phyloP scores from a whole-genome alignment of 1,284 basidiomycete species.

The Trichosporon ovoides region DNA sequence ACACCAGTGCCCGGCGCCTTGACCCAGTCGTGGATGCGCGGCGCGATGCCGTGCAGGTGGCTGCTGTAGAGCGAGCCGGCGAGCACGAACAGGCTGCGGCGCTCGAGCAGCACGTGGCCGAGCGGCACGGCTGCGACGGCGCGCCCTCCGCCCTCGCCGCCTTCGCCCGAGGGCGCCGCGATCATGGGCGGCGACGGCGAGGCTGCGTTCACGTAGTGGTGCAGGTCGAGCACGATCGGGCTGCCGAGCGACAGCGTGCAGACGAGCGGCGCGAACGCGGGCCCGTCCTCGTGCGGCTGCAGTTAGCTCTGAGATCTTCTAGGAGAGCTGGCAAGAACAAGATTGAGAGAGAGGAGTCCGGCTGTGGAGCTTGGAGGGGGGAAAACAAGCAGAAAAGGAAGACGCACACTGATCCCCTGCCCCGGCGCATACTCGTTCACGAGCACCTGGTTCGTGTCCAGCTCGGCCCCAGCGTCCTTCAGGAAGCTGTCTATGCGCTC shows the following conservation, averaged over 20 bases:
- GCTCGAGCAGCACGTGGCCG: slow-evolving; percentile 70
- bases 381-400: neutral
- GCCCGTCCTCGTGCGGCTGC: slow-evolving; percentile 89
- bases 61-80: slow-evolving; percentile 61
- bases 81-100: slow-evolving; percentile 75
- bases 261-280: slow-evolving; percentile 79
- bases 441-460: slow-evolving; percentile 70
- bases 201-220: slow-evolving; percentile 56
- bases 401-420: slow-evolving; percentile 81
- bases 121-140: slow-evolving; percentile 61
- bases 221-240: slow-evolving; percentile 78
- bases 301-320: slow-evolving; percentile 11
- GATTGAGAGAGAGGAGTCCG: neutral
- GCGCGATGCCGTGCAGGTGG: slow-evolving; percentile 70
- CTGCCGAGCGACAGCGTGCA: slow-evolving; percentile 83
- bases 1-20: slow-evolving; percentile 12
- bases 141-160: slow-evolving; percentile 47
- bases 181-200: slow-evolving; percentile 44
- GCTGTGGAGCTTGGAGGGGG: neutral
- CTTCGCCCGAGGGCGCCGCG: slow-evolving; percentile 11
- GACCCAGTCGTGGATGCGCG: slow-evolving; percentile 53
- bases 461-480: slow-evolving; percentile 35
- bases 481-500: slow-evolving; percentile 54
- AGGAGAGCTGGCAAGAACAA: neutral
- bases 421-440: slow-evolving; percentile 83